Percentiles rank a stretch among this genome's conserved stretches.
These are phyloP conservation scores for Saxispiralis lemnorum DNA, from an alignment of 495 filamentous ascomycete species.

Conservation along the genomic window DNA sequence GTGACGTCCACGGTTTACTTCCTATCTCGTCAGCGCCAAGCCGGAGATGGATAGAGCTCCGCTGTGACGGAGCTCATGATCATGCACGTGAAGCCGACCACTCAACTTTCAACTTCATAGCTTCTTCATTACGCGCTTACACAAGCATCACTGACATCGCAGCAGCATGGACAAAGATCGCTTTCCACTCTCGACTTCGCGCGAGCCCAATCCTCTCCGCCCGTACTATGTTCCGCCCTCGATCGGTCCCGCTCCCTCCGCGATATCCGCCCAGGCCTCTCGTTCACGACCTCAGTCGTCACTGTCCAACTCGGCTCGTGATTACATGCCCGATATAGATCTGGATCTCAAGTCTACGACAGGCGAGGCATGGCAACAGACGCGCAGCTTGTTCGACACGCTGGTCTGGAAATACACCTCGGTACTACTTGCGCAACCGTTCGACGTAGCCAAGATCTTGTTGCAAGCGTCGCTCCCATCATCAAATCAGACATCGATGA, in stretches of 20 bases:
- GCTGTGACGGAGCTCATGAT: too few relatives aligned
- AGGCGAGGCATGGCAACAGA: conserved; percentile 35
- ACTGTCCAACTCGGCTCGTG: conserved; percentile 62
- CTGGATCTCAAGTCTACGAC: conserved; percentile 32
- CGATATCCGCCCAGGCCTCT: conserved; percentile 11
- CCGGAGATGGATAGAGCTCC: too few relatives aligned
- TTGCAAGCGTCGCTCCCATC: conserved; percentile 51
- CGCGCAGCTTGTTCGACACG: conserved; percentile 57
- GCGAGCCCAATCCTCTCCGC: conserved; percentile 68
- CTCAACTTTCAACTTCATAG: too few relatives aligned
- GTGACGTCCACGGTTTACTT: too few relatives aligned
- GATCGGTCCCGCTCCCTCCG: conserved; percentile 34
- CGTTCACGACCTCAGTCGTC: conserved; percentile 14
- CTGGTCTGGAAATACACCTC: conserved; percentile 72
- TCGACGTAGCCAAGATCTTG: conserved; percentile 88
- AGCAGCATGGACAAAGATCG: conserved; percentile 7
- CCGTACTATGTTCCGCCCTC: conserved; percentile 89
- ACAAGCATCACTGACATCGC: background rate
- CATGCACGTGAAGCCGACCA: too few relatives aligned
- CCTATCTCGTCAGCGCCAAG: too few relatives aligned
- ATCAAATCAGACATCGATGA: conserved; percentile 23
- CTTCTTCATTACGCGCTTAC: background rate
- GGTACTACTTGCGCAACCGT: conserved; percentile 77
- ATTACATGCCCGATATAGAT: conserved; percentile 51
- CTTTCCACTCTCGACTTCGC: conserved; percentile 23